Evolutionary conservation across 139 green algal genomes (phyloP).

Genomic region (Parachlorella kessleri): DNA sequence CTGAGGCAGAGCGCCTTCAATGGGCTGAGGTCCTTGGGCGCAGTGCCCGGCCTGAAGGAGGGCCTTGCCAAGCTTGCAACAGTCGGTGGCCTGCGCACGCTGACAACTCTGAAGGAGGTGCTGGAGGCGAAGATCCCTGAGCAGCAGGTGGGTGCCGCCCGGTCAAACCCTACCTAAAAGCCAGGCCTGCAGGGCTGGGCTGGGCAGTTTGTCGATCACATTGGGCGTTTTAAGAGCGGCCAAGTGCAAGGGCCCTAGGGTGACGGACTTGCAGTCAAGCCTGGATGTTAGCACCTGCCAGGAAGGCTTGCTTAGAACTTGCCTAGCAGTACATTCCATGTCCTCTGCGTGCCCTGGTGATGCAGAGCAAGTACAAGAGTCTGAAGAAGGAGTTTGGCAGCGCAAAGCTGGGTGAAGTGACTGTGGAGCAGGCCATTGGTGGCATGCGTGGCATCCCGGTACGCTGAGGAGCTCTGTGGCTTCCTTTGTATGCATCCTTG

Average conservation of each 20-base stretch:
- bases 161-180: no score
- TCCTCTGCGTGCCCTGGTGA: no score
- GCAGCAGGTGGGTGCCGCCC: slow-evolving; percentile 66
- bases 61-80: background rate
- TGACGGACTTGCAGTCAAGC: background rate
- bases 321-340: no score
- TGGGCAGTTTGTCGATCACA: background rate
- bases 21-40: background rate
- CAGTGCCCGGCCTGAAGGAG: background rate
- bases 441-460: slow-evolving; percentile 97
- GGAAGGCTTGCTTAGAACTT: background rate
- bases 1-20: background rate
- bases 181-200: background rate
- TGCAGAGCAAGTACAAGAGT: slow-evolving; percentile 84
- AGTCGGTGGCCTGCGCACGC: slow-evolving; percentile 6
- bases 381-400: slow-evolving; percentile 82
- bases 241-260: background rate
- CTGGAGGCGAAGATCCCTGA: slow-evolving; percentile 69
- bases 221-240: background rate
- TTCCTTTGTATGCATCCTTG: background rate
- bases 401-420: slow-evolving; percentile 85
- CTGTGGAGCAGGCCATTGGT: slow-evolving; percentile 88
- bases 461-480: background rate
- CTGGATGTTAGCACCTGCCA: background rate
- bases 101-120: slow-evolving; percentile 51